Base-by-base conservation (phyloP, 352 stramenopile species). In the Globisporangium iwayamae region DNA sequence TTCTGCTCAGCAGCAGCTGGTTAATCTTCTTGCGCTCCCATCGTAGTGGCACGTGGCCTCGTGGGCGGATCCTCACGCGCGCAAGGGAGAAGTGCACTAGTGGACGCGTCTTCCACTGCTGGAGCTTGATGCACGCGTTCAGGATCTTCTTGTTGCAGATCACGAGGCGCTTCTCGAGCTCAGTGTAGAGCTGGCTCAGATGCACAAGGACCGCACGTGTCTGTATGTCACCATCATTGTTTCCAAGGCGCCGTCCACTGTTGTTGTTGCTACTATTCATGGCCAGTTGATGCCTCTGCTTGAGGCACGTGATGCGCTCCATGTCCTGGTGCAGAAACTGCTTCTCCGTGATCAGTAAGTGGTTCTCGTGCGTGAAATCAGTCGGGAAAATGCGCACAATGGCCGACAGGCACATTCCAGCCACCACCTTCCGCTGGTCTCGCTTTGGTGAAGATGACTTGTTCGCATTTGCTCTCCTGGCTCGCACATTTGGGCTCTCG, bases 91-190 rank as follows among this genome's bases (percentile, higher is more conserved):
- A 78, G 13, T 53, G 67, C 2, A 22, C 13, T 6, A 20, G 20
- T 9, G 28, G 3, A 3, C 43, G 55, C 11, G n/a, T 38, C 22
- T 61, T 13, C 47, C 41, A 36, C 53, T 64, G 47, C 46, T 88
- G 78, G 20, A 76, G 68, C 38, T 87, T 81, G 38, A 91, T 66
- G 47, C 76, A 86, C 18, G 74, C 77, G 11, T 25, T 56, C 9
- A 90, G 55, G 53, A 91, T 81, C 60, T 87, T 90, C 20, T 73
- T 74, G 48, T 86, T 90, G 63, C 74, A 81, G 60, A 84, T 86
- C 10, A 83, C 74, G 36, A 92, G 63, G 0, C 81, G 79, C 57
- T 81, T 73, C 13, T 78, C 61, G 10, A 90, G 34, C 54, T 90
- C 77, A 4, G 60, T 59, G 18, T 66, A 36, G 1, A 89, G 71